A percentile compares a stretch with the other conserved stretches of the same genome.
Conservation (phyloP, 768 basidiomycete species). For the Leccinellum albellum region DNA sequence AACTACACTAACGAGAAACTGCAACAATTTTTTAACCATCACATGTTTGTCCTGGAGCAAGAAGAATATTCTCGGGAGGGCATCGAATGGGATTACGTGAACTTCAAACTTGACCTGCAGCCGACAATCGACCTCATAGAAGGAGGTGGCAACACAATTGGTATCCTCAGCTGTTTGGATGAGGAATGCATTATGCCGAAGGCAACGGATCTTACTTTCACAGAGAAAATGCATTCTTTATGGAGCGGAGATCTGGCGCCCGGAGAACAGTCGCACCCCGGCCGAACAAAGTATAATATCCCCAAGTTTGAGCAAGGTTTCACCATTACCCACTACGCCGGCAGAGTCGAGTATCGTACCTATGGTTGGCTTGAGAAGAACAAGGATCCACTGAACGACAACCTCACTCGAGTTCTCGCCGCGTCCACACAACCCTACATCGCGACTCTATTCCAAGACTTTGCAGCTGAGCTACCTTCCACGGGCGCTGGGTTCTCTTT, state of each 20-base stretch:
- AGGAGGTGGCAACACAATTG: constrained; percentile 64
- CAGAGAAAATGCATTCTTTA: constrained; percentile 80
- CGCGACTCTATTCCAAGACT: constrained; percentile 81
- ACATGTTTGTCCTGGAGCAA: constrained; percentile 99
- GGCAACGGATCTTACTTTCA: constrained; percentile 92
- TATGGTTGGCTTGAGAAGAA: constrained; percentile 99
- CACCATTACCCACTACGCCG: constrained; percentile 93
- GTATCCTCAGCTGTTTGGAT: constrained; percentile 89
- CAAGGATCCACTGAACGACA: constrained; percentile 97
- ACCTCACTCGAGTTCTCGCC: constrained; percentile 84
- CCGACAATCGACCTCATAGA: constrained; percentile 99
- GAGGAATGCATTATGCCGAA: constrained; percentile 99
- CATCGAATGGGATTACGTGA: constrained; percentile 97
- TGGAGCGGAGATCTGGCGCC: constrained; percentile 52
- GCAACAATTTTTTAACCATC: constrained; percentile 98
- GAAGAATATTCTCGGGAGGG: constrained; percentile 96
- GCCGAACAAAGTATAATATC: constrained; percentile 79
- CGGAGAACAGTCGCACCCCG: constrained; percentile 58
- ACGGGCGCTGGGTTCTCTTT: constrained; percentile 36
- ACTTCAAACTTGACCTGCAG: constrained; percentile 95
- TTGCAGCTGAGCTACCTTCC: constrained; percentile 44
- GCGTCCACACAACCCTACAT: constrained; percentile 81
- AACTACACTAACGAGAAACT: constrained; percentile 99
- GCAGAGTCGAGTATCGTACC: constrained; percentile 92
- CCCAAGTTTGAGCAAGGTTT: constrained; percentile 92